Conservation (phyloP, 2,329 filamentous ascomycete genomes). For the Phoma sp. region DNA sequence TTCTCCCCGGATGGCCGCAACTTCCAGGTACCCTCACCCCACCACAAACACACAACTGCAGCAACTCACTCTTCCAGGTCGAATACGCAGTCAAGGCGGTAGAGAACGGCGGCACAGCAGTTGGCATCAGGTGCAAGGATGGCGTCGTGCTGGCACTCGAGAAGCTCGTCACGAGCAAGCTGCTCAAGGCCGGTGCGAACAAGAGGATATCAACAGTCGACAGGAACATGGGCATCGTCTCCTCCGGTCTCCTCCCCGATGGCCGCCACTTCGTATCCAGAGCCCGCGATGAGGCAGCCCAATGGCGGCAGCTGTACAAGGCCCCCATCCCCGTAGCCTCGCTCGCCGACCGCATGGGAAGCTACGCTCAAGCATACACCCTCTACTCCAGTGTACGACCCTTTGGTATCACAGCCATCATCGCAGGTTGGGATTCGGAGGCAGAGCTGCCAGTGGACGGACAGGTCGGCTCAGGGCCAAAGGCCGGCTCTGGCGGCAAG, state of each 20-base stretch:
- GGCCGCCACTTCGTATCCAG: slow-evolving; percentile 94
- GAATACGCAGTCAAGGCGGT: slow-evolving; percentile 99
- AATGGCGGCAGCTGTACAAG: slow-evolving; percentile 94
- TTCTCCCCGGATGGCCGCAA: slow-evolving; percentile 99
- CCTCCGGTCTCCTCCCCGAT: slow-evolving; percentile 92
- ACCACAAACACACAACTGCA: background rate
- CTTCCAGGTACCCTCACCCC: slow-evolving; percentile 74
- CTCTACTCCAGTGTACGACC: slow-evolving; percentile 96
- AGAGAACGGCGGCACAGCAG: slow-evolving; percentile 94
- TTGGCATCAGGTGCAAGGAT: slow-evolving; percentile 97
- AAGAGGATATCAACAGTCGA: slow-evolving; percentile 97
- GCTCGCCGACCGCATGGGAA: slow-evolving; percentile 90
- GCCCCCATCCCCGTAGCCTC: slow-evolving; percentile 88
- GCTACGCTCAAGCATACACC: slow-evolving; percentile 96
- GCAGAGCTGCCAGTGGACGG: slow-evolving; percentile 85
- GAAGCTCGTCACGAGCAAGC: slow-evolving; percentile 94
- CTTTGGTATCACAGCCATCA: slow-evolving; percentile 93
- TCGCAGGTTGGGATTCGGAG: slow-evolving; percentile 93
- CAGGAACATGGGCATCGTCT: slow-evolving; percentile 90
- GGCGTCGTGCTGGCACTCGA: slow-evolving; percentile 95
- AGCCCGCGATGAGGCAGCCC: slow-evolving; percentile 89
- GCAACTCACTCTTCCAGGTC: slow-evolving; percentile 56
- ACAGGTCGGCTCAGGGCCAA: slow-evolving; percentile 83
- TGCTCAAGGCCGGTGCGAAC: slow-evolving; percentile 93
- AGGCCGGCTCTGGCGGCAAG: slow-evolving; percentile 83